Percentiles rank a stretch among this genome's conserved stretches.
Evolutionary conservation across 495 filamentous ascomycete genomes (phyloP).

Genomic region (Coniosporium apollinis): DNA sequence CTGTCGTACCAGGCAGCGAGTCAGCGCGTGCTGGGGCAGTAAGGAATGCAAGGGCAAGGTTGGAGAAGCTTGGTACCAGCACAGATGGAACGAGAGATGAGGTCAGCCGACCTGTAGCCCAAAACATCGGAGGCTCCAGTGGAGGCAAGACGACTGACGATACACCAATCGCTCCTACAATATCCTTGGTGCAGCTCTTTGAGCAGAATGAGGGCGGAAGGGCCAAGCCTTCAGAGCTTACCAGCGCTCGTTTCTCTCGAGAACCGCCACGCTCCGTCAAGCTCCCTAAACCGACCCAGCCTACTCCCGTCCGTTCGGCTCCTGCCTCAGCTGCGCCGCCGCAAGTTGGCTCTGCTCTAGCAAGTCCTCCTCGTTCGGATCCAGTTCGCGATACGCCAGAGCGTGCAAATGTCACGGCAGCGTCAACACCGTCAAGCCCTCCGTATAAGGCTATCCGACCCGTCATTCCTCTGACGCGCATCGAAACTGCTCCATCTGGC

Average conservation of each 20-base stretch:
- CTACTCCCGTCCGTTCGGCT: neutral
- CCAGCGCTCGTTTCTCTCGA: neutral
- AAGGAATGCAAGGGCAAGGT: neutral
- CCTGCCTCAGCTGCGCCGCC: neutral
- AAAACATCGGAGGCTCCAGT: conserved; percentile 1
- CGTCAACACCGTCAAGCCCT: conserved; percentile 3
- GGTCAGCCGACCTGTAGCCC: neutral
- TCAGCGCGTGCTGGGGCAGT: conserved; percentile 9
- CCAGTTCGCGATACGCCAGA: neutral
- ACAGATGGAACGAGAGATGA: neutral
- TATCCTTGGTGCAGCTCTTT: conserved; percentile 43
- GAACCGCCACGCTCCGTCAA: neutral
- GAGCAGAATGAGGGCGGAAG: conserved; percentile 22
- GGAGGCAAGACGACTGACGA: conserved; percentile 8
- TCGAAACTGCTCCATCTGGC: no score
- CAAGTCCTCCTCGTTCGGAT: neutral
- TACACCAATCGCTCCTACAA: conserved; percentile 36
- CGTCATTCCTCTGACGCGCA: conserved; percentile 9
- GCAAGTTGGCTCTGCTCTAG: neutral
- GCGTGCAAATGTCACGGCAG: no score
- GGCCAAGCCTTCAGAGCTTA: neutral
- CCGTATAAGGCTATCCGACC: neutral
- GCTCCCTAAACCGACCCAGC: conserved; percentile 11
- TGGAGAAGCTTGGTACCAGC: neutral
- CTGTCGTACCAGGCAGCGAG: conserved; percentile 6